Evolutionary conservation across 331 rosid genomes (phyloP), one percentile per base, ranked within the genome.

Genomic region (Rhamnella rubrinervis): DNA sequence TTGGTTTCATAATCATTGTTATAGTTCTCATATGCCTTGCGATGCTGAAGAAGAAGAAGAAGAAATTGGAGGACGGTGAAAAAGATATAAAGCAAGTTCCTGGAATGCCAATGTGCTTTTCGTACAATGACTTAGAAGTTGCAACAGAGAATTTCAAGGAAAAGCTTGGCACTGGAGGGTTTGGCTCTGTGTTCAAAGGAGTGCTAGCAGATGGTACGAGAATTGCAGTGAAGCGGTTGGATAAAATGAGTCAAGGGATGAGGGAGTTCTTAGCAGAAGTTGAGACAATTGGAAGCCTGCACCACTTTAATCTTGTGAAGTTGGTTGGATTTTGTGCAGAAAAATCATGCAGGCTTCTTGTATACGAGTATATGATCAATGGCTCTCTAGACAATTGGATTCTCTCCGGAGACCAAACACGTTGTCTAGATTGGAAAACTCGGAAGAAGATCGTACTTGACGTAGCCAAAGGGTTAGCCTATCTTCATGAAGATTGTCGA

Each of bases 391-490:
- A 62, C 41, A 59, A 5, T 8, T 73, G 77, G 61, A 35, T 73
- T 21, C 59, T 58, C 38, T 10, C 20, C 7, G 47, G 46, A 19
- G 59, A 72, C 17, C 35, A 2, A 21, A 9, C 15, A 0, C 21
- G 7, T 19, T 23, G 9, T 25, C 39, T 63, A 18, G 64, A 63
- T 44, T 69, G 59, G 75, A 12, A 70, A 40, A 49, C 20, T n/a
- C 25, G 75, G 17, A 53, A 70, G 66, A 70, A 70, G n/a, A 59
- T 59, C 8, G 28, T 59, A 28, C 67, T 26, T 17, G 60, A 59
- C 35, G 49, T 59, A n/a, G 66, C 75, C 41, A 61, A 44, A 15
- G 74, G 68, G 73, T 37, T 74, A 41, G 66, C 78, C 59, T 74
- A 67, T 67, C 68, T 75, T 40, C 74, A 70, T 13, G 66, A 59